Conservation (phyloP, 2,329 filamentous ascomycete genomes). For the Xenosphaeropsis pyriputrescens region DNA sequence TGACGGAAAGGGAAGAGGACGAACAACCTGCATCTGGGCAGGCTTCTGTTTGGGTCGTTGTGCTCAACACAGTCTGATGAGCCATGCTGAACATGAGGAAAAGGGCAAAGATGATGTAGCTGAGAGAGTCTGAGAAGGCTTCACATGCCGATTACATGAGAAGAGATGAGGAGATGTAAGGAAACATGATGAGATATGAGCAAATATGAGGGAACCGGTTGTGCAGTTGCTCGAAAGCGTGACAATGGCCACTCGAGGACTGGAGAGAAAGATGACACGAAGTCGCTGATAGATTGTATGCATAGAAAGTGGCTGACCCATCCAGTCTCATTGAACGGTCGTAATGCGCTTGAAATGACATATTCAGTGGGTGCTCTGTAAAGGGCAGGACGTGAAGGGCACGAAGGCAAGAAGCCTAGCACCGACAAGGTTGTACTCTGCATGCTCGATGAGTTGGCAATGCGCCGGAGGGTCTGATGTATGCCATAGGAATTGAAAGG, state of each 20-base stretch:
- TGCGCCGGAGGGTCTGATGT: slow-evolving; percentile 42
- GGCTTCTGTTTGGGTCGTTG: too few species aligned
- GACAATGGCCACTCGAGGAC: slow-evolving; percentile 5
- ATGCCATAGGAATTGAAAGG: slow-evolving; percentile 26
- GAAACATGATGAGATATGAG: too few species aligned
- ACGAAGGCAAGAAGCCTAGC: slow-evolving; percentile 15
- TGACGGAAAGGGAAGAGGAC: too few species aligned
- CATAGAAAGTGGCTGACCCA: slow-evolving; percentile 18
- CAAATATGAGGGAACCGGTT: too few species aligned
- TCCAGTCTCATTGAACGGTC: slow-evolving; percentile 5
- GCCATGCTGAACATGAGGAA: too few species aligned
- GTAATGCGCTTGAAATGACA: background rate
- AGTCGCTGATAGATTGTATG: slow-evolving; percentile 19
- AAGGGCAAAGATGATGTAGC: too few species aligned
- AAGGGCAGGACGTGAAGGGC: slow-evolving; percentile 9
- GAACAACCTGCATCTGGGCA: too few species aligned
- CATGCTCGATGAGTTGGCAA: slow-evolving; percentile 73
- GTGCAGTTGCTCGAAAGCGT: too few species aligned
- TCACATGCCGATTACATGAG: too few species aligned
- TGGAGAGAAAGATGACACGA: slow-evolving; percentile 22
- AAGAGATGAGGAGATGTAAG: too few species aligned
- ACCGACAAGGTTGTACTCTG: slow-evolving; percentile 24
- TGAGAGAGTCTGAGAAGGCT: too few species aligned
- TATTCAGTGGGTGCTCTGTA: slow-evolving; percentile 3
- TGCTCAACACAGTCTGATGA: too few species aligned